These are phyloP conservation scores for Hypocreales sp. DNA, from an alignment of 2,329 filamentous ascomycete genomes.

Conservation along the genomic window DNA sequence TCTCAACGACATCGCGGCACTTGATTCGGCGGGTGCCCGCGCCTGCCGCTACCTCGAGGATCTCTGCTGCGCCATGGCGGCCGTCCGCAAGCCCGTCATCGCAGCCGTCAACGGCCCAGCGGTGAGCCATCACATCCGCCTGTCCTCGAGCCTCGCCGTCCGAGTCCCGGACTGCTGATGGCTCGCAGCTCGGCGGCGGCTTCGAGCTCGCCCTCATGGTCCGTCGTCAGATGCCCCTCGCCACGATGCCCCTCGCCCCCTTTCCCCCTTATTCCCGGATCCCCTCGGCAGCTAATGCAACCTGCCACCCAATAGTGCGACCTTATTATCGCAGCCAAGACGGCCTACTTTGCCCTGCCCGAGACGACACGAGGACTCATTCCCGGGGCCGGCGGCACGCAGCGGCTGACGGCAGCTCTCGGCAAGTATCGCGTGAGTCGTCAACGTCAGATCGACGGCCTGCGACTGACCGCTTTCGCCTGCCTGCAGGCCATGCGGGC, in stretches of 20 bases:
- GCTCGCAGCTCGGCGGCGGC: constrained; percentile 32
- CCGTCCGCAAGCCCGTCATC: constrained; percentile 28
- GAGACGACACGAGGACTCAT: constrained; percentile 24
- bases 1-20: constrained; percentile 17
- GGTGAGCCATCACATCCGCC: constrained; percentile 16
- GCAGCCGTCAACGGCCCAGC: constrained; percentile 34
- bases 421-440: constrained; percentile 23
- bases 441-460: too few species aligned
- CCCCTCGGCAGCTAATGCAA: constrained; percentile 2
- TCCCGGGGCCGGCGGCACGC: constrained; percentile 24
- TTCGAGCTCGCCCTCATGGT: constrained; percentile 33
- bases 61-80: constrained; percentile 18
- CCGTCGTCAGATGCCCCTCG: constrained; percentile 8
- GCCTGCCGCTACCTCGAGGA: constrained; percentile 22
- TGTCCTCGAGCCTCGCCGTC: too few species aligned
- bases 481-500: constrained; percentile 12
- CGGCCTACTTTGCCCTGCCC: constrained; percentile 21
- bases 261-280: too few species aligned
- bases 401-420: constrained; percentile 22
- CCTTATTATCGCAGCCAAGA: constrained; percentile 19
- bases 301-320: constrained; percentile 17
- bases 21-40: constrained; percentile 16
- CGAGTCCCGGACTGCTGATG: too few species aligned
- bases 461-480: background rate
- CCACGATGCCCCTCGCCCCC: too few species aligned